These are phyloP conservation scores for Spathaspora sp. DNA, from an alignment of 805 yeast species.

Conservation along the genomic window DNA sequence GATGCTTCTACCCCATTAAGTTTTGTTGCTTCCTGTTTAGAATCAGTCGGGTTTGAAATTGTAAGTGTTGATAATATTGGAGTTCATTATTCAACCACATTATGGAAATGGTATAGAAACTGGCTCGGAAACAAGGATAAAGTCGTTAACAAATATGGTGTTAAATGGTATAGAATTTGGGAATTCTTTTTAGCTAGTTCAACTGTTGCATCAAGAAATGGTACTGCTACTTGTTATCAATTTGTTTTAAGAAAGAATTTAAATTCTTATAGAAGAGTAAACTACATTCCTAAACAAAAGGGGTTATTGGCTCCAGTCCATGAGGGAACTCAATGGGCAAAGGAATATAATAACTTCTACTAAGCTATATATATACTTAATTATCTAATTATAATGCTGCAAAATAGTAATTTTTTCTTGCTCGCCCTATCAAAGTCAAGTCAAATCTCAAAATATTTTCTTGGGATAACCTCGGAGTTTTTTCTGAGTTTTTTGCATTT, in stretches of 20 bases:
- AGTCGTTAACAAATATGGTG: slow-evolving; percentile 76
- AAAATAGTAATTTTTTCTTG: too few relatives aligned
- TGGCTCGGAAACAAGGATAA: slow-evolving; percentile 82
- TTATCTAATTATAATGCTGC: neutral
- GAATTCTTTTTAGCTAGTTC: slow-evolving; percentile 84
- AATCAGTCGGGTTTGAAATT: slow-evolving; percentile 82
- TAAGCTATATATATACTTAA: neutral
- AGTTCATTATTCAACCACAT: slow-evolving; percentile 86
- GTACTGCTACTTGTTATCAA: slow-evolving; percentile 89
- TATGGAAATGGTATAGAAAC: slow-evolving; percentile 93
- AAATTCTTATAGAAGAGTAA: slow-evolving; percentile 78
- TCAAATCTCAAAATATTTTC: neutral
- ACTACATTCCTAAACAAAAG: slow-evolving; percentile 73
- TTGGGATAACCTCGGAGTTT: neutral
- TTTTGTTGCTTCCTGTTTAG: slow-evolving; percentile 72
- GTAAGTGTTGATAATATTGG: slow-evolving; percentile 84
- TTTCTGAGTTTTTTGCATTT: too few relatives aligned
- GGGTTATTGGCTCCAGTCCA: slow-evolving; percentile 62
- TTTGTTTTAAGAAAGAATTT: slow-evolving; percentile 86
- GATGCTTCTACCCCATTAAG: slow-evolving; percentile 94
- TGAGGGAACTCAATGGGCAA: slow-evolving; percentile 58
- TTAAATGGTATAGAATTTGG: slow-evolving; percentile 92
- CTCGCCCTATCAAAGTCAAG: neutral
- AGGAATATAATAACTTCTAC: slow-evolving; percentile 15
- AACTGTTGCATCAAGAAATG: slow-evolving; percentile 85